These are phyloP conservation scores for Boletus reticuloceps DNA, from an alignment of 768 basidiomycete species.

Conservation along the genomic window DNA sequence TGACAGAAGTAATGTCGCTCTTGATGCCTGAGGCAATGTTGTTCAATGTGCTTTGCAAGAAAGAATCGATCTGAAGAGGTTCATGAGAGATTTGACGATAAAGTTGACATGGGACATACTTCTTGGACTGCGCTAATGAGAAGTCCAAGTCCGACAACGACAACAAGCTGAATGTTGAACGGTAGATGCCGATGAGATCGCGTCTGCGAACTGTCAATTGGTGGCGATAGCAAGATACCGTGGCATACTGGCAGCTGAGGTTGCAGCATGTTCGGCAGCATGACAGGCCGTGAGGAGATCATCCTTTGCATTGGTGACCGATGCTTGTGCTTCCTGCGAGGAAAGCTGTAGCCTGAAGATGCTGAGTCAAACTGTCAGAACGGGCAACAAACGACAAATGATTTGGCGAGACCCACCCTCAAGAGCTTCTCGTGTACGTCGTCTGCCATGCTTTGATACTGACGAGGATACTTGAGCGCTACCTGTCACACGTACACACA, in stretches of 20 bases:
- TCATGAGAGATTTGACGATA: background rate
- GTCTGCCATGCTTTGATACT: too few relatives aligned
- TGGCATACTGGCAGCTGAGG: constrained; percentile 81
- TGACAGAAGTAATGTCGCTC: too few relatives aligned
- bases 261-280: constrained; percentile 82
- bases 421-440: too few relatives aligned
- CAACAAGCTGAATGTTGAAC: constrained; percentile 87
- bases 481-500: too few relatives aligned
- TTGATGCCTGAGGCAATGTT: too few relatives aligned
- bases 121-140: constrained; percentile 82
- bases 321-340: constrained; percentile 61
- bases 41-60: too few relatives aligned
- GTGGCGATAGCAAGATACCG: constrained; percentile 84
- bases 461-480: too few relatives aligned
- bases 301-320: constrained; percentile 66
- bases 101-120: constrained; percentile 42
- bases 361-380: too few relatives aligned
- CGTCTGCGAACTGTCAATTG: constrained; percentile 74
- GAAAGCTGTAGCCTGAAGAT: constrained; percentile 80
- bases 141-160: constrained; percentile 76
- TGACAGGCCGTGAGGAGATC: constrained; percentile 81
- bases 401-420: too few relatives aligned
- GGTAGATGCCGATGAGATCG: constrained; percentile 87
- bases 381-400: constrained; percentile 58
- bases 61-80: too few relatives aligned